A percentile compares a stretch with the other conserved stretches of the same genome.
Evolutionary conservation across 345 rosid genomes (phyloP).

Genomic region (Viola odorata): DNA sequence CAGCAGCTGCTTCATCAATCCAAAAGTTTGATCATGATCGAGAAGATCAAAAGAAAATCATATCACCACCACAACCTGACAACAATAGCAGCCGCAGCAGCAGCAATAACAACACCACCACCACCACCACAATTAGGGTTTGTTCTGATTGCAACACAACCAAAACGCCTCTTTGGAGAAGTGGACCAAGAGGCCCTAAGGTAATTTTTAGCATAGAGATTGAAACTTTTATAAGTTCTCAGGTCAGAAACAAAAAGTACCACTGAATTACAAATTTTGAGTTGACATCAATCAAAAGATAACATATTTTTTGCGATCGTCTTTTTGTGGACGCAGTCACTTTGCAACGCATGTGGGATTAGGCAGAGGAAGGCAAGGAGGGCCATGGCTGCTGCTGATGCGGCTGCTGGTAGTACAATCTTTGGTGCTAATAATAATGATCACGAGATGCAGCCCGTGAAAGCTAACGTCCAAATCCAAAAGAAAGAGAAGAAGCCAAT

Average conservation of each 20-base stretch:
- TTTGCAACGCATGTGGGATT: slow-evolving; percentile 93
- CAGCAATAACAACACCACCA: slow-evolving; percentile 16
- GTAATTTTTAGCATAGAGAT: slow-evolving; percentile 23
- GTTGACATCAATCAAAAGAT: too few relatives aligned
- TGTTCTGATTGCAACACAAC: slow-evolving; percentile 91
- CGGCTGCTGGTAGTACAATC: slow-evolving; percentile 17
- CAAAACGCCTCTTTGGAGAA: slow-evolving; percentile 96
- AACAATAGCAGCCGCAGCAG: slow-evolving; percentile 21
- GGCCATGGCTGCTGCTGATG: slow-evolving; percentile 60
- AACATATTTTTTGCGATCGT: background rate
- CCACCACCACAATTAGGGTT: slow-evolving; percentile 47
- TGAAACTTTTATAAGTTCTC: background rate
- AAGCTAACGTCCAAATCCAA: slow-evolving; percentile 32
- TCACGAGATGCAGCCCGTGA: slow-evolving; percentile 5
- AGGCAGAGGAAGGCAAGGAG: slow-evolving; percentile 85
- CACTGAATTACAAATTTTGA: background rate
- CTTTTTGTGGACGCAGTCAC: slow-evolving; percentile 42
- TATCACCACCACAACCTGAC: slow-evolving; percentile 24
- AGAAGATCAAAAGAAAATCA: slow-evolving; percentile 29
- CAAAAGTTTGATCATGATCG: slow-evolving; percentile 14
- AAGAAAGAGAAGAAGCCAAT: slow-evolving; percentile 42
- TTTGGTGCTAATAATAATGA: slow-evolving; percentile 7
- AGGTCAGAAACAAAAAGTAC: background rate
- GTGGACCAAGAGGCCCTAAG: slow-evolving; percentile 95
- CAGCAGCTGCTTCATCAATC: background rate